A percentile compares a stretch with the other conserved stretches of the same genome.
Evolutionary conservation across 768 basidiomycete genomes (phyloP).

Genomic region (Russula sp.): DNA sequence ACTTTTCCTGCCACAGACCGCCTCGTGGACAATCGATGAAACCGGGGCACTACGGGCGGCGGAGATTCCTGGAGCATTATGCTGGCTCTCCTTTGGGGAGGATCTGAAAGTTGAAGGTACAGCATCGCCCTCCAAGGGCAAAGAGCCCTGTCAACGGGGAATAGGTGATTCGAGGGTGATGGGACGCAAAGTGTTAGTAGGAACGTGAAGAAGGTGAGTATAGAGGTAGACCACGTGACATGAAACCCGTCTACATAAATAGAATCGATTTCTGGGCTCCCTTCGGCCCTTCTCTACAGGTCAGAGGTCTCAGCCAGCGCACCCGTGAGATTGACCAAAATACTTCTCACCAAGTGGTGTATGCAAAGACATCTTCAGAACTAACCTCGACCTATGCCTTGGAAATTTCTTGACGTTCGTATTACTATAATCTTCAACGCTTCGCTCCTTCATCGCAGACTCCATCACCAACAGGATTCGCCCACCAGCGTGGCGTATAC

Average conservation of each 20-base stretch:
- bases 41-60: slow-evolving; percentile 60
- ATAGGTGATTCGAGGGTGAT: slow-evolving; percentile 62
- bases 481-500: slow-evolving; percentile 52
- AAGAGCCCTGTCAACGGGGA: neutral
- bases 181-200: slow-evolving; percentile 35
- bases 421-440: neutral
- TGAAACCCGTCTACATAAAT: too few relatives aligned
- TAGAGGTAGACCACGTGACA: too few relatives aligned
- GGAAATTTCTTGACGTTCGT: slow-evolving; percentile 24
- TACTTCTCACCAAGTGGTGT: too few relatives aligned
- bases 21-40: slow-evolving; percentile 54
- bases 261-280: too few relatives aligned
- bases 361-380: too few relatives aligned
- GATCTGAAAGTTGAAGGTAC: slow-evolving; percentile 53
- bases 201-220: too few relatives aligned
- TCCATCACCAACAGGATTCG: slow-evolving; percentile 40
- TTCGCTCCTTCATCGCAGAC: slow-evolving; percentile 26
- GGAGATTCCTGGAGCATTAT: slow-evolving; percentile 41
- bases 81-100: slow-evolving; percentile 42
- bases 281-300: neutral
- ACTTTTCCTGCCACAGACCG: slow-evolving; percentile 35
- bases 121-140: neutral
- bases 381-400: slow-evolving; percentile 4
- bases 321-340: neutral
- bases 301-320: too few relatives aligned